Conservation (phyloP, 768 basidiomycete species). For the Lactarius akahatsu region DNA sequence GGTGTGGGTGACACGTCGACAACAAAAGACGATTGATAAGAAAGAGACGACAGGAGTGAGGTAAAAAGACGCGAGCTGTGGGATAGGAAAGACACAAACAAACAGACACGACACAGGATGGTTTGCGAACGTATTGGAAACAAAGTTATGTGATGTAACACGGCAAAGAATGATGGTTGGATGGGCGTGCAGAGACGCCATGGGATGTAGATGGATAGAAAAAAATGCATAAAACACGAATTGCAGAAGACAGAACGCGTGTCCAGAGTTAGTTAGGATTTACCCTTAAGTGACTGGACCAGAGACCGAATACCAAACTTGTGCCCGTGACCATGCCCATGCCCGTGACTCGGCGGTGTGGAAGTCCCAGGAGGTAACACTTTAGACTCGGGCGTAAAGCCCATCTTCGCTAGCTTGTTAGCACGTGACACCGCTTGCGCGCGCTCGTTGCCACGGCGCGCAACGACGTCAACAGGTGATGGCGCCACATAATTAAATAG, state of each 20-base stretch:
- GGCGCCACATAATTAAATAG: constrained; percentile 24
- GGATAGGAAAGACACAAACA: background rate
- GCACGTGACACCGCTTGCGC: constrained; percentile 51
- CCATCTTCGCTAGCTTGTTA: constrained; percentile 75
- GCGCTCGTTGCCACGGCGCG: constrained; percentile 38
- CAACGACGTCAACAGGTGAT: constrained; percentile 21
- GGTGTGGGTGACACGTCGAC: constrained; percentile 14
- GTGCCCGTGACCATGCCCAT: constrained; percentile 24
- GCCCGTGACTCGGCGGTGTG: constrained; percentile 31
- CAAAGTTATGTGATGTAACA: constrained; percentile 14
- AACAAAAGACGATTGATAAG: constrained; percentile 4
- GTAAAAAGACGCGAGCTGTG: constrained; percentile 4
- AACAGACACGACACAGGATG: constrained; percentile 12
- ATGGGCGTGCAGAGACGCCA: background rate
- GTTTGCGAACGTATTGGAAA: constrained; percentile 4
- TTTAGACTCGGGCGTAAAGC: constrained; percentile 50
- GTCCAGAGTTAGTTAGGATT: constrained; percentile 25
- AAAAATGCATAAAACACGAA: constrained; percentile 13
- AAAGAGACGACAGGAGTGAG: constrained; percentile 5
- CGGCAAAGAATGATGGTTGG: constrained; percentile 14
- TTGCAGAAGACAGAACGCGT: background rate
- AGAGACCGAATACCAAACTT: constrained; percentile 51
- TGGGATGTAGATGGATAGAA: constrained; percentile 1
- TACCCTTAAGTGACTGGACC: constrained; percentile 45
- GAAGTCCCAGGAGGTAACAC: constrained; percentile 36